A percentile compares a stretch with the other conserved stretches of the same genome.
Evolutionary conservation across 148 eudicot genomes (phyloP).

Genomic region (Tetragonia tetragonoides): DNA sequence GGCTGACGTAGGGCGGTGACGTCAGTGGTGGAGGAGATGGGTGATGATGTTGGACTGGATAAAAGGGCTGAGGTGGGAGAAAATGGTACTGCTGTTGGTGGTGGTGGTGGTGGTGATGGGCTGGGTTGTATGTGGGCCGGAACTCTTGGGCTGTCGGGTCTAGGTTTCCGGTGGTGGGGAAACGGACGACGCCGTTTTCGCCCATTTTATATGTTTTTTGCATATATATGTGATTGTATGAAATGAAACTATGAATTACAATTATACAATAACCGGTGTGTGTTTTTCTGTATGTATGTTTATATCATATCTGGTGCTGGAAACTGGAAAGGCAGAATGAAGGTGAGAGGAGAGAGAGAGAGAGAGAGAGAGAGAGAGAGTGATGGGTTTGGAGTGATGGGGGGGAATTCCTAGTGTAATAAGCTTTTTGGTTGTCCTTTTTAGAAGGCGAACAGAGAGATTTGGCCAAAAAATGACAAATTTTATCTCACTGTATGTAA

Average conservation of each 20-base stretch:
- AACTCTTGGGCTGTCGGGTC: slow-evolving; percentile 61
- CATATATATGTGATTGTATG: too few relatives aligned
- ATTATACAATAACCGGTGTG: too few relatives aligned
- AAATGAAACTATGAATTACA: too few relatives aligned
- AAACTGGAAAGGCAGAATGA: too few relatives aligned
- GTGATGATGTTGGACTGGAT: slow-evolving; percentile 5
- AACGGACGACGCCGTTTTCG: slow-evolving; percentile 29
- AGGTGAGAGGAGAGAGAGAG: background rate
- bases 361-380: background rate
- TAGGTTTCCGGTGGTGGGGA: slow-evolving; percentile 24
- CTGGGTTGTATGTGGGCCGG: slow-evolving; percentile 39
- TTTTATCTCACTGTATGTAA: too few relatives aligned
- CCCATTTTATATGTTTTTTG: slow-evolving; percentile 19
- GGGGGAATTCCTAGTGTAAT: too few relatives aligned
- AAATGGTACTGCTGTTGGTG: background rate
- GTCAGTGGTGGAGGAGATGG: background rate
- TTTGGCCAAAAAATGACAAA: too few relatives aligned
- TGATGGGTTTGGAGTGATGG: background rate
- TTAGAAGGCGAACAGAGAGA: too few relatives aligned
- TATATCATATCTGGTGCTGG: too few relatives aligned
- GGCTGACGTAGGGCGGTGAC: background rate
- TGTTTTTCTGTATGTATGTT: too few relatives aligned
- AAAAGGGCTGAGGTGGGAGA: slow-evolving; percentile 1
- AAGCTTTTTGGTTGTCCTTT: too few relatives aligned
- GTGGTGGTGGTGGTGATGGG: background rate